Conservation (phyloP, 2,329 filamentous ascomycete species). For the Claviceps arundinis region DNA sequence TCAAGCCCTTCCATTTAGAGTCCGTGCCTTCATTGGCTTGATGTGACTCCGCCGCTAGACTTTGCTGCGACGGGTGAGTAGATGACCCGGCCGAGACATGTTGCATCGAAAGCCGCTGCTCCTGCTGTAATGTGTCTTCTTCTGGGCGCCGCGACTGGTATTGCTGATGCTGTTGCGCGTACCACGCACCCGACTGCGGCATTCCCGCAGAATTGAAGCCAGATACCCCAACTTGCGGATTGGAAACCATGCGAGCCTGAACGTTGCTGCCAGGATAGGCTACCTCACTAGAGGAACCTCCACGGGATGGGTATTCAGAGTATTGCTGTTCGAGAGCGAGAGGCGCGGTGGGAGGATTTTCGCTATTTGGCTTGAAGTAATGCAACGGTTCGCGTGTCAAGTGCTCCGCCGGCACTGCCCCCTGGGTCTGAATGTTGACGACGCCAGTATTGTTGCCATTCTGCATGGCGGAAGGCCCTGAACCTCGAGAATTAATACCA, state of each 20-base stretch:
- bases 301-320: neutral
- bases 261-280: neutral
- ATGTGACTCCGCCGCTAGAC: neutral
- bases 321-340: neutral
- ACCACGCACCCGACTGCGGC: neutral
- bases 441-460: neutral
- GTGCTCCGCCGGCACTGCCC: neutral
- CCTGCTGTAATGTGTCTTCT: neutral
- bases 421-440: neutral
- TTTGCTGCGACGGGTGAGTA: neutral
- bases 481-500: neutral
- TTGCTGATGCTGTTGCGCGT: conserved; percentile 1
- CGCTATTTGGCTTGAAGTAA: neutral
- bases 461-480: neutral
- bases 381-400: neutral
- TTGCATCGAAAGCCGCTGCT: neutral
- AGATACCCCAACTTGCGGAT: neutral
- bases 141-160: conserved; percentile 8
- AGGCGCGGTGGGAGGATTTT: neutral
- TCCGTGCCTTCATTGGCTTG: conserved; percentile 8
- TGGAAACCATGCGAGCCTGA: neutral
- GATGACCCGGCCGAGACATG: neutral
- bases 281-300: neutral
- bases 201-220: neutral
- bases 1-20: conserved; percentile 22